Base-by-base conservation (phyloP, 371 early-diverging fungal genomes). In the Rhizopus arrhizus region DNA sequence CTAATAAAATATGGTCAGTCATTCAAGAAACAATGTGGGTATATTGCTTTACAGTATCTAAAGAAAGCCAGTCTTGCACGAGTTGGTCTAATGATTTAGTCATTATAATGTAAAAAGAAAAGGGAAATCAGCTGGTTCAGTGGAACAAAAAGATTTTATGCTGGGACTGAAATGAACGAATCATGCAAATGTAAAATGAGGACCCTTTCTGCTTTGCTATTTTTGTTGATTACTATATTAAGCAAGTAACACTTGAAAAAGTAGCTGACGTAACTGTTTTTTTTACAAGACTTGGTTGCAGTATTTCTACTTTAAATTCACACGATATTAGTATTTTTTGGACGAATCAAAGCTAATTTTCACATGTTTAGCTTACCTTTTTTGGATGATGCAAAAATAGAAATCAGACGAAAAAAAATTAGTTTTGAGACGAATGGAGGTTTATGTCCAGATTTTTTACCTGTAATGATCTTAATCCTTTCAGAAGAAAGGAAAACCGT, bases 1-100 rank as follows among this genome's bases (percentile, higher is more conserved):
- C 89, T 89, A 71, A 31, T 16, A 33, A 8, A 8, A 36, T 13
- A 46, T 15, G 8, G 34, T 42, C 31, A 3, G 22, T n/a, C 15
- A 22, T 16, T 5, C 3, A 10, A 47, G 22, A 22, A 22, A 2
- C 22, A 22, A 22, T 22, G 22, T 22, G 22, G 1, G 22, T 22
- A 2, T 22, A 34, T 46, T 45, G 5, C 28, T 22, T 53, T 83
- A 89, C 89, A 73, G 84, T 80, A 66, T 91, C 91, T n/a, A 88
- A 77, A 22, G 87, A 75, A 28, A 91, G 78, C 91, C 91, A 91
- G 73, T 87, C 74, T 56, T 77, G 60, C 12, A 72, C 78, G 41
- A 80, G 72, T 10, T 64, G 47, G n/a, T 72, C 62, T 3, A 77
- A 42, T 51, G 65, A 56, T 29, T 40, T 38, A n/a, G 58, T 36